Conservation (phyloP, 768 basidiomycete genomes). For the Boletus subcaerulescens region DNA sequence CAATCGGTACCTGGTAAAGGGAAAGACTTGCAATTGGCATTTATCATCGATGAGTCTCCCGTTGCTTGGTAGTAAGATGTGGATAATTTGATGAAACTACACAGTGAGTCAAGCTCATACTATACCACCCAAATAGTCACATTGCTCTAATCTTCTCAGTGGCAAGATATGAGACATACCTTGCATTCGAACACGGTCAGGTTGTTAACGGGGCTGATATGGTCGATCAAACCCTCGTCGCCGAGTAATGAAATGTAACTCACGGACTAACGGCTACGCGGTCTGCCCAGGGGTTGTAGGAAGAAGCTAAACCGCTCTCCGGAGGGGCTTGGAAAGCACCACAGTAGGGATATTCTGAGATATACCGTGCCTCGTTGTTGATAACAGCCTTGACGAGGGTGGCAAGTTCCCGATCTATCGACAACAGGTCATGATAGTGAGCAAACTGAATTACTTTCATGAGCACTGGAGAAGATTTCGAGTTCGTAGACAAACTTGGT, state of each 20-base stretch:
- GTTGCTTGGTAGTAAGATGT: slow-evolving; percentile 71
- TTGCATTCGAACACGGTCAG: slow-evolving; percentile 81
- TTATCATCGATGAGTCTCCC: slow-evolving; percentile 68
- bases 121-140: slow-evolving; percentile 20
- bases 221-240: neutral
- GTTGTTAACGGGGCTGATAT: slow-evolving; percentile 59
- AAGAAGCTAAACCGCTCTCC: slow-evolving; percentile 63
- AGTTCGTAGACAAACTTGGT: slow-evolving; percentile 49
- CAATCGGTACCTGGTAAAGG: neutral
- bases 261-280: slow-evolving; percentile 74
- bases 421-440: slow-evolving; percentile 60
- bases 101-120: slow-evolving; percentile 81
- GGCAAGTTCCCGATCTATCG: slow-evolving; percentile 55
- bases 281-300: slow-evolving; percentile 67
- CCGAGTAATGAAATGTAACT: slow-evolving; percentile 24
- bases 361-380: slow-evolving; percentile 75
- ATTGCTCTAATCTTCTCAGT: neutral
- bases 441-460: slow-evolving; percentile 49
- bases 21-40: slow-evolving; percentile 53
- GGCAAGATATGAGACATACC: slow-evolving; percentile 33
- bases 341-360: slow-evolving; percentile 72
- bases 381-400: slow-evolving; percentile 76
- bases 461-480: neutral
- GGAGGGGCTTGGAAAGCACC: slow-evolving; percentile 80
- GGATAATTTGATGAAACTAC: slow-evolving; percentile 77